These are phyloP conservation scores for Talaromyces piceae DNA, from an alignment of 2,329 filamentous ascomycete species.

Conservation along the genomic window DNA sequence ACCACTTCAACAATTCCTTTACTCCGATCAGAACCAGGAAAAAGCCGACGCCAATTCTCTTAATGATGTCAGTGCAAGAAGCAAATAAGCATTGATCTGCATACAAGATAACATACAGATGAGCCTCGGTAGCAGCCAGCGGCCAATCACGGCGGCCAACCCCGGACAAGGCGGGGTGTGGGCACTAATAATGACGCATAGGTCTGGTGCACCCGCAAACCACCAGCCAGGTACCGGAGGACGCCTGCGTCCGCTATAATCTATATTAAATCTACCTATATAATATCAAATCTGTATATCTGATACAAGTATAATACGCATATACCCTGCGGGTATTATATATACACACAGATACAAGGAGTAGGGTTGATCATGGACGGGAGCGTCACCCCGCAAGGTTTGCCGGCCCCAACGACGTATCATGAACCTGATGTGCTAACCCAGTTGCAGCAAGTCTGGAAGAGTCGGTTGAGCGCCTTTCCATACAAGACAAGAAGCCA, in stretches of 20 bases:
- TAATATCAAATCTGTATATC: neutral
- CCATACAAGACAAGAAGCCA: constrained; percentile 23
- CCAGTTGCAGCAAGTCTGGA: constrained; percentile 8
- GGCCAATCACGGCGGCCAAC: neutral
- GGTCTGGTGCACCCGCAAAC: neutral
- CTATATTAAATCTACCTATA: neutral
- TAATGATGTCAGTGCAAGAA: neutral
- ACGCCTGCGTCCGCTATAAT: neutral
- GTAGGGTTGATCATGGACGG: constrained; percentile 6
- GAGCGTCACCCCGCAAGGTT: constrained; percentile 14
- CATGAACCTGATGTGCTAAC: neutral
- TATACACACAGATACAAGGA: too few species aligned
- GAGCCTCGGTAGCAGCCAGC: neutral
- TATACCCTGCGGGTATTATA: too few species aligned
- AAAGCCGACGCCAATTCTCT: too few species aligned
- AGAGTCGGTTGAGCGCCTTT: constrained; percentile 13
- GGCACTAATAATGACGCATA: neutral
- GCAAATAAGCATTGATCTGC: neutral
- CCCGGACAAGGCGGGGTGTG: constrained; percentile 3
- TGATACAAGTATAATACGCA: neutral
- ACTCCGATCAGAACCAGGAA: too few species aligned
- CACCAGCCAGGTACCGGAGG: neutral
- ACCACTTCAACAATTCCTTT: too few species aligned
- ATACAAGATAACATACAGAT: neutral
- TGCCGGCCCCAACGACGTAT: neutral